phyloP scores from a whole-genome alignment of 805 yeast genomes.

The Millerozyma miso region DNA sequence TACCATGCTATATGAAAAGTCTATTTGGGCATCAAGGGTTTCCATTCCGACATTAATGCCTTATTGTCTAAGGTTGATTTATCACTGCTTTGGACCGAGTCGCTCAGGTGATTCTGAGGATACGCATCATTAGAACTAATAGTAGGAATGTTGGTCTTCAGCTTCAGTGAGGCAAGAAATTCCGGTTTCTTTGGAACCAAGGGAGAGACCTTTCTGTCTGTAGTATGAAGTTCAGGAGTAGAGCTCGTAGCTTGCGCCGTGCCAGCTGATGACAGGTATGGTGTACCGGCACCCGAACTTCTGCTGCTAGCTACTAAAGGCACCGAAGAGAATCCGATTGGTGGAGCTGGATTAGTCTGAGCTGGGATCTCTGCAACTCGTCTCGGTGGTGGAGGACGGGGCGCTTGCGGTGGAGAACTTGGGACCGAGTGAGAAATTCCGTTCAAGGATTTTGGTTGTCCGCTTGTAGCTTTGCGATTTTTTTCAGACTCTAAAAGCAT shows the following conservation, averaged over 20 bases:
- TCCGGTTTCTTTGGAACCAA: slow-evolving; percentile 35
- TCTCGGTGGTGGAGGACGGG: slow-evolving; percentile 10
- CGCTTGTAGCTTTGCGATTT: neutral
- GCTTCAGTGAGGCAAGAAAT: slow-evolving; percentile 19
- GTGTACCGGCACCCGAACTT: neutral
- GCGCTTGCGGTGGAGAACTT: slow-evolving; percentile 9
- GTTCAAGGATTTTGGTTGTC: neutral
- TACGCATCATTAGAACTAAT: slow-evolving; percentile 4
- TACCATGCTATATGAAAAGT: neutral
- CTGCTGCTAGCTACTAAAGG: neutral
- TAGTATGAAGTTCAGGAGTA: slow-evolving; percentile 10
- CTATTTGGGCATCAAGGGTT: slow-evolving; percentile 47
- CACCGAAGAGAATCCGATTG: neutral
- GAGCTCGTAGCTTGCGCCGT: slow-evolving; percentile 9
- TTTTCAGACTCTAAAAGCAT: neutral
- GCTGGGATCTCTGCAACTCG: slow-evolving; percentile 3
- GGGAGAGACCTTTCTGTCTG: slow-evolving; percentile 21
- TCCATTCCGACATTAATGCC: slow-evolving; percentile 44
- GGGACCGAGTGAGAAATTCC: neutral
- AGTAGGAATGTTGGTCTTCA: slow-evolving; percentile 3
- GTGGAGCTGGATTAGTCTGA: neutral
- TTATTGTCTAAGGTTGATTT: slow-evolving; percentile 1
- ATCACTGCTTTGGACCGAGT: slow-evolving; percentile 6
- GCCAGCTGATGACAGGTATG: slow-evolving; percentile 8
- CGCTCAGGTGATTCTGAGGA: slow-evolving; percentile 7